Conservation (phyloP, 2,329 filamentous ascomycete genomes). For the Exserohilum rostratum region DNA sequence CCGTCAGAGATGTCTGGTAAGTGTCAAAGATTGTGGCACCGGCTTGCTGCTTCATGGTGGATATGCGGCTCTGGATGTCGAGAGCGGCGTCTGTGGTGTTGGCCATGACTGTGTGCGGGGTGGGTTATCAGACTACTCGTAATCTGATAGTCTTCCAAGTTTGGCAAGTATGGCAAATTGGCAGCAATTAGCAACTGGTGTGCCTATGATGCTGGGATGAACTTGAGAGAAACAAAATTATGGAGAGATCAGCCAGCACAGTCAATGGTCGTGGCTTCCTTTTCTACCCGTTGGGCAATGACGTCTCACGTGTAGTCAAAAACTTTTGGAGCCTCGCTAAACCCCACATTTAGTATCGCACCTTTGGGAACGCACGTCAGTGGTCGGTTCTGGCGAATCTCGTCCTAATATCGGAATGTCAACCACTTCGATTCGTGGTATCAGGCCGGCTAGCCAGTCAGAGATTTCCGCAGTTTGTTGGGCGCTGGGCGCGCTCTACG, state of each 20-base stretch:
- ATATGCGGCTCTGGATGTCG: constrained; percentile 31
- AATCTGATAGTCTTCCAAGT: constrained; percentile 14
- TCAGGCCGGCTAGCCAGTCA: constrained; percentile 11
- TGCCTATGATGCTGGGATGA: neutral
- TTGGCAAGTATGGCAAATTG: neutral
- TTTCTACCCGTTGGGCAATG: constrained; percentile 21
- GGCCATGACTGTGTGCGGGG: constrained; percentile 16
- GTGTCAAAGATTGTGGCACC: constrained; percentile 30
- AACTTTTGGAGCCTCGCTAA: constrained; percentile 33
- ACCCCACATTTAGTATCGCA: constrained; percentile 33
- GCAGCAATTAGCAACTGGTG: neutral
- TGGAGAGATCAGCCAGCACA: too few species aligned
- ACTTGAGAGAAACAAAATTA: neutral
- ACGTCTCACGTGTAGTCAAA: constrained; percentile 30
- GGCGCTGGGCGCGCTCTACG: constrained; percentile 1
- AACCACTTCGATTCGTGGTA: constrained; percentile 16
- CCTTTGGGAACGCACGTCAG: constrained; percentile 20
- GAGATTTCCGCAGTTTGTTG: constrained; percentile 19
- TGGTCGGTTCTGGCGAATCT: constrained; percentile 15
- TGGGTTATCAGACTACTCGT: neutral
- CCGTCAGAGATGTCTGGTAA: constrained; percentile 36
- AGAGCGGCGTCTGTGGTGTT: constrained; percentile 26
- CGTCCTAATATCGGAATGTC: constrained; percentile 15
- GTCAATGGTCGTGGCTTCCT: constrained; percentile 18
- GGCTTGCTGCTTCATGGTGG: constrained; percentile 28